These are phyloP conservation scores for Henningerozyma blattae DNA, from an alignment of 805 yeast genomes.

Conservation along the genomic window DNA sequence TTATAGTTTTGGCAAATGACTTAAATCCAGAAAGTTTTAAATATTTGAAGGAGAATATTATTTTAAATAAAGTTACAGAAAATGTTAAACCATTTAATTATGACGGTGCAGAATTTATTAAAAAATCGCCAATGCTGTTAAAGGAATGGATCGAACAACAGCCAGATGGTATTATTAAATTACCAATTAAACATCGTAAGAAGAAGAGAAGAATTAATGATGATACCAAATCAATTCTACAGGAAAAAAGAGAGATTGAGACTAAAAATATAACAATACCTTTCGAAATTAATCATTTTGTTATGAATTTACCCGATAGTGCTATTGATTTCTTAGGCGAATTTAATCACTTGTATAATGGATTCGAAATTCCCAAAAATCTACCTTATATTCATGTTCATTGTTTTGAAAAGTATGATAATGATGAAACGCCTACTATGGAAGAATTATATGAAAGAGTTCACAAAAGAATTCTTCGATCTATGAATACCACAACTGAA, in stretches of 20 bases:
- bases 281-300: conserved; percentile 45
- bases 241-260: conserved; percentile 32
- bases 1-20: conserved; percentile 82
- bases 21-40: conserved; percentile 78
- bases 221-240: conserved; percentile 11
- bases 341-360: conserved; percentile 59
- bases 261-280: conserved; percentile 26
- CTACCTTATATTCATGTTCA: conserved; percentile 78
- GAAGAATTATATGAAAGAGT: conserved; percentile 61
- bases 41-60: conserved; percentile 55
- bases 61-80: conserved; percentile 44
- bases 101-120: conserved; percentile 79
- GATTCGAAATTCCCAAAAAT: conserved; percentile 20
- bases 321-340: conserved; percentile 76
- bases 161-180: conserved; percentile 26
- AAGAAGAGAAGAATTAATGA: conserved; percentile 24
- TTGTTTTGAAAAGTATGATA: conserved; percentile 84
- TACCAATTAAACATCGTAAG: conserved; percentile 26
- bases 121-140: conserved; percentile 41
- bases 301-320: conserved; percentile 92
- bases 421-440: conserved; percentile 57
- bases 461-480: conserved; percentile 36
- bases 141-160: conserved; percentile 30
- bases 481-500: conserved; percentile 34
- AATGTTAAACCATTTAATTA: conserved; percentile 54